These are phyloP conservation scores for Penicillium tannophilum DNA, from an alignment of 495 filamentous ascomycete genomes.

Conservation along the genomic window DNA sequence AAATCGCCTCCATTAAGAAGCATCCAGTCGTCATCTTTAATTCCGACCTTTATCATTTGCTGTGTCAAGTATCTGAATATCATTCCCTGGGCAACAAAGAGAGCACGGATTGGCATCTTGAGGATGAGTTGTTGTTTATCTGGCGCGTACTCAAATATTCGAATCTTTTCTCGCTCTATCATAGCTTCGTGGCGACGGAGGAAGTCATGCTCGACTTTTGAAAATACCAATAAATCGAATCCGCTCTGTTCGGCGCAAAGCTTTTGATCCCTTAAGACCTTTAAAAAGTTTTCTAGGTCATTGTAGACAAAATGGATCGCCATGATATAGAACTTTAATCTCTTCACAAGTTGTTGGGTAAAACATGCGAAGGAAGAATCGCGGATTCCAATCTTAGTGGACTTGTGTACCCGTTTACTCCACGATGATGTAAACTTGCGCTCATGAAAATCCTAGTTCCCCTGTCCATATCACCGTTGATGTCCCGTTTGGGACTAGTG, in stretches of 20 bases:
- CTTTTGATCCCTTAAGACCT: slow-evolving; percentile 7
- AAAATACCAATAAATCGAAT: slow-evolving; percentile 7
- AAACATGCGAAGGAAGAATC: neutral
- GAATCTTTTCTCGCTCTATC: slow-evolving; percentile 11
- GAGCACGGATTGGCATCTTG: slow-evolving; percentile 9
- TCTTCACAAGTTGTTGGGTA: neutral
- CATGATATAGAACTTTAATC: neutral
- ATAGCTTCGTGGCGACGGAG: slow-evolving; percentile 8
- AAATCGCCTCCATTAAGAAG: slow-evolving; percentile 10
- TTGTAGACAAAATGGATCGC: slow-evolving; percentile 6
- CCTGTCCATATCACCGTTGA: too few species aligned
- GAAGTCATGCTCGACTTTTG: slow-evolving; percentile 9
- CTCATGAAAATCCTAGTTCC: neutral
- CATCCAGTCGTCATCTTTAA: slow-evolving; percentile 12
- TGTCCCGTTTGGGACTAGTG: too few species aligned
- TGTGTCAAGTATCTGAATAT: slow-evolving; percentile 9
- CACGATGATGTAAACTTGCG: slow-evolving; percentile 9
- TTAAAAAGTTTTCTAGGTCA: slow-evolving; percentile 8
- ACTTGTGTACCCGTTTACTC: neutral
- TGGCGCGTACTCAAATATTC: slow-evolving; percentile 11
- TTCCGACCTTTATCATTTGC: slow-evolving; percentile 10
- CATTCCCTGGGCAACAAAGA: slow-evolving; percentile 10
- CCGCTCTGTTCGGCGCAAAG: neutral
- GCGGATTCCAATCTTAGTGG: slow-evolving; percentile 7
- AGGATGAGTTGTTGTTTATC: slow-evolving; percentile 11